Evolutionary conservation across 345 rosid genomes (phyloP).

Genomic region (Eucalyptus erythrocorys): DNA sequence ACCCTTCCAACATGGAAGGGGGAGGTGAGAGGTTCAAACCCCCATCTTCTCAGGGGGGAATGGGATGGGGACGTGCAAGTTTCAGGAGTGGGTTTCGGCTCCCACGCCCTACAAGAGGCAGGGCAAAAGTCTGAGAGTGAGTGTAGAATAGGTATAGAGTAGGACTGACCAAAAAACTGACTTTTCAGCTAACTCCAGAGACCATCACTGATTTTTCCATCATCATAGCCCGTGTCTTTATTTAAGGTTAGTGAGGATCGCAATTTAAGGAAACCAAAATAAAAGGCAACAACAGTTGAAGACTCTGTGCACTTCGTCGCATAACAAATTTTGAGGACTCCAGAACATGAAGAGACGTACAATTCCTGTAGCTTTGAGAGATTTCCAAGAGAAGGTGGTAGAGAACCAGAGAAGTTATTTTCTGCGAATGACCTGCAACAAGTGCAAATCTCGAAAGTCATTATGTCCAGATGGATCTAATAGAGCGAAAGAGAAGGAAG

Average conservation of each 20-base stretch:
- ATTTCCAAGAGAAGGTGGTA: slow-evolving; percentile 55
- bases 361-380: slow-evolving; percentile 27
- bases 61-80: too few relatives aligned
- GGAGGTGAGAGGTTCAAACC: too few relatives aligned
- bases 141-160: too few relatives aligned
- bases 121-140: too few relatives aligned
- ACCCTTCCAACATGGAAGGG: too few relatives aligned
- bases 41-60: too few relatives aligned
- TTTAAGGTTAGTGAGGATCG: neutral
- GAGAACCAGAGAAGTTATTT: slow-evolving; percentile 62
- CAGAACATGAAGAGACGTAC: slow-evolving; percentile 20
- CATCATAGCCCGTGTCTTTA: neutral
- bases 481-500: neutral
- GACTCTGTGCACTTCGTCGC: neutral
- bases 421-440: slow-evolving; percentile 23
- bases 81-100: too few relatives aligned
- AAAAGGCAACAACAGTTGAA: neutral
- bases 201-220: neutral
- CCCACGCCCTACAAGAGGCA: too few relatives aligned
- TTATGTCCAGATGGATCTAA: too few relatives aligned
- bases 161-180: too few relatives aligned
- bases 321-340: neutral
- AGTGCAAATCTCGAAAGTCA: neutral
- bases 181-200: neutral
- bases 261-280: neutral